Conservation (phyloP, 257 asterid species). For the Gynochthodes officinalis region DNA sequence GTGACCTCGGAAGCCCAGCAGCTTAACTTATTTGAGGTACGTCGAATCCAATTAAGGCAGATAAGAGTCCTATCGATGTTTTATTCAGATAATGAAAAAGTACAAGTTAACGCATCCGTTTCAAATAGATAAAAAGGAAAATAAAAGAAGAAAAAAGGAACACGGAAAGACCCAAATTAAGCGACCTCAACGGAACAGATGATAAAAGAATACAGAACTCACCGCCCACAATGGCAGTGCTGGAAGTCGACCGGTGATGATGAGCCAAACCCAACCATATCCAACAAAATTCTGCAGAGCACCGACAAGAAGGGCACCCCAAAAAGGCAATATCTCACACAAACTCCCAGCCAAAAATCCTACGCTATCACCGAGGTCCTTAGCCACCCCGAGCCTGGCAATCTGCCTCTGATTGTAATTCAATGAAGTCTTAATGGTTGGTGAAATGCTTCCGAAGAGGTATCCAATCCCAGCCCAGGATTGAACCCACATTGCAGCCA, state of each 20-base stretch:
- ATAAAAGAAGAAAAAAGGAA: not conserved
- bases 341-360: slow-evolving; percentile 52
- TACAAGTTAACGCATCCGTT: too few relatives aligned
- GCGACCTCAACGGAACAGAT: too few relatives aligned
- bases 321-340: slow-evolving; percentile 45
- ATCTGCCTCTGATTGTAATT: slow-evolving; percentile 41
- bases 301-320: slow-evolving; percentile 54
- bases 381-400: slow-evolving; percentile 49
- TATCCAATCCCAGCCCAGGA: slow-evolving; percentile 55
- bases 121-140: too few relatives aligned
- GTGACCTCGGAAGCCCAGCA: not conserved
- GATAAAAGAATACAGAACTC: slow-evolving; percentile 22
- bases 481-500: slow-evolving; percentile 59
- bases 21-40: not conserved
- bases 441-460: slow-evolving; percentile 50
- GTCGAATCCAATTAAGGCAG: not conserved
- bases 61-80: not conserved
- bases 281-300: slow-evolving; percentile 45
- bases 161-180: too few relatives aligned
- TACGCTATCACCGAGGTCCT: slow-evolving; percentile 52
- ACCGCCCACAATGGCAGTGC: slow-evolving; percentile 48
- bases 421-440: slow-evolving; percentile 35
- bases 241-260: slow-evolving; percentile 42
- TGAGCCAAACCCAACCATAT: slow-evolving; percentile 59
- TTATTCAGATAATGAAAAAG: not conserved